These are phyloP conservation scores for Rhodomyrtus psidioides DNA, from an alignment of 441 rosid species.

Conservation along the genomic window DNA sequence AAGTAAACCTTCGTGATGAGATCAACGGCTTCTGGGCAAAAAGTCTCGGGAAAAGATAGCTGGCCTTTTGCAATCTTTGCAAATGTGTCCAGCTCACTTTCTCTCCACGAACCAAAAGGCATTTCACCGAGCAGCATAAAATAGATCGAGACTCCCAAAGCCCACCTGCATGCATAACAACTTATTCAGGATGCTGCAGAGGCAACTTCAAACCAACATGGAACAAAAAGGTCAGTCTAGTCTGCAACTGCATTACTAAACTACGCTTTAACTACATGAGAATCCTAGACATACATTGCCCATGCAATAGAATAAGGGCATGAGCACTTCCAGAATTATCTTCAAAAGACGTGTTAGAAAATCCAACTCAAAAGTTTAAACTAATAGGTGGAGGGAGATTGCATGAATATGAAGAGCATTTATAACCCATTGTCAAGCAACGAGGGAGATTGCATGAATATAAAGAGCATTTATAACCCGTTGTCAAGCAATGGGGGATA, in stretches of 20 bases:
- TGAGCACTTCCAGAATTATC: not conserved
- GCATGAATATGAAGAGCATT: too few species aligned
- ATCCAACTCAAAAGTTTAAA: too few species aligned
- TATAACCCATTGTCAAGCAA: too few species aligned
- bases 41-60: conserved; percentile 41
- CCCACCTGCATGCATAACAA: conserved; percentile 61
- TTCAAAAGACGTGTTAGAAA: too few species aligned
- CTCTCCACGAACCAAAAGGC: conserved; percentile 96
- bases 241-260: not conserved
- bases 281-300: not conserved
- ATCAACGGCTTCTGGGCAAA: conserved; percentile 66
- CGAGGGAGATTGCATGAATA: too few species aligned
- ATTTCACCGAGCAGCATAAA: conserved; percentile 75
- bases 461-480: too few species aligned
- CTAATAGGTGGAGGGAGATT: too few species aligned
- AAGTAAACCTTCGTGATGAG: conserved; percentile 62
- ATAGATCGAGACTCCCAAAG: conserved; percentile 77
- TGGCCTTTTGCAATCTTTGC: conserved; percentile 82
- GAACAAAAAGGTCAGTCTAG: not conserved
- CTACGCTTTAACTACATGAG: not conserved
- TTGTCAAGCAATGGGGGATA: too few species aligned
- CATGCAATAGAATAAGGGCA: not conserved
- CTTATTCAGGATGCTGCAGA: not conserved
- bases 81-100: conserved; percentile 63
- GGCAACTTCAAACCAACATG: not conserved